Percentiles rank a stretch among this genome's conserved stretches.
Conservation (phyloP, 495 filamentous ascomycete species). For the Filosporella fistucella region DNA sequence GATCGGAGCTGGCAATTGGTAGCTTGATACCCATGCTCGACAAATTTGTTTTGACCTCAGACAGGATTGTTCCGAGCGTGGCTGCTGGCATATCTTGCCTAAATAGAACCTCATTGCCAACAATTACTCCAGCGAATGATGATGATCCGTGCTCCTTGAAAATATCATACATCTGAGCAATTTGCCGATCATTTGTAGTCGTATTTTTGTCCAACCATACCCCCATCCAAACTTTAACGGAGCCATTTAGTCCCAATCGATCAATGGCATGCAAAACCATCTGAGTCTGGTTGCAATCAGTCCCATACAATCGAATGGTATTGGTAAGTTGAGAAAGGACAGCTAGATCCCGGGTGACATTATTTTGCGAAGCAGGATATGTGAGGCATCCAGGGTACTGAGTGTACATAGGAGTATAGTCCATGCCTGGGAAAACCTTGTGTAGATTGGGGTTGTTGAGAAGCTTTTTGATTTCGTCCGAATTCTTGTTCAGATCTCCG, state of each 20-base stretch:
- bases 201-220: conserved; percentile 88
- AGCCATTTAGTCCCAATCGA: conserved; percentile 61
- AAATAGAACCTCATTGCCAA: conserved; percentile 94
- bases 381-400: conserved; percentile 84
- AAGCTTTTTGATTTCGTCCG: conserved; percentile 72
- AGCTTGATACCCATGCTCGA: conserved; percentile 60
- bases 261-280: conserved; percentile 86
- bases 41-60: conserved; percentile 65
- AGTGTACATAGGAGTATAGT: conserved; percentile 89
- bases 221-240: conserved; percentile 89
- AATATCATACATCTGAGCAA: conserved; percentile 75
- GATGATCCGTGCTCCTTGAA: conserved; percentile 61
- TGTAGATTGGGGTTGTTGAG: conserved; percentile 78
- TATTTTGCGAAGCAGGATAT: conserved; percentile 83
- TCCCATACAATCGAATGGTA: conserved; percentile 86
- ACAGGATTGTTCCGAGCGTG: conserved; percentile 60
- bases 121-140: conserved; percentile 78
- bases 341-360: conserved; percentile 87
- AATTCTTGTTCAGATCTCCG: conserved; percentile 69
- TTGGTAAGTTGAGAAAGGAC: conserved; percentile 90
- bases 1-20: conserved; percentile 81
- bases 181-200: conserved; percentile 78
- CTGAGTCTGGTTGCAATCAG: conserved; percentile 96
- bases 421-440: conserved; percentile 94
- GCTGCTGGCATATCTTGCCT: conserved; percentile 64